These are phyloP conservation scores for Apostasia shenzhenica DNA, from an alignment of 106 monocot genomes.

Conservation along the genomic window DNA sequence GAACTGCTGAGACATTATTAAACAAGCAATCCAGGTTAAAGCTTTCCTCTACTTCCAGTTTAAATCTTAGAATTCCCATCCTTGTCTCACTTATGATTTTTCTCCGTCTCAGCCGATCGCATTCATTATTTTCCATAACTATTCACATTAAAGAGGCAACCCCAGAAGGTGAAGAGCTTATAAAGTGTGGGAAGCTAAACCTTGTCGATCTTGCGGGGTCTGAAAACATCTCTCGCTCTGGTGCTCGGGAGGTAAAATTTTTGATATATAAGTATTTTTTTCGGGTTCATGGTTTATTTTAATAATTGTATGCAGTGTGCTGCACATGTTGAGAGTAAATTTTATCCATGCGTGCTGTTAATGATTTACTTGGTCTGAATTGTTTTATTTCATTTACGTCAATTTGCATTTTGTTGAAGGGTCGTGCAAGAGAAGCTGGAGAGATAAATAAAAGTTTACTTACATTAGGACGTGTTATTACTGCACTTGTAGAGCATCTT, in stretches of 20 bases:
- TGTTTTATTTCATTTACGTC: not conserved
- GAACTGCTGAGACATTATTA: constrained; percentile 92
- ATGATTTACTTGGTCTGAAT: not conserved
- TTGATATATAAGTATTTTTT: not conserved
- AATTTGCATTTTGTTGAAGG: constrained; percentile 22
- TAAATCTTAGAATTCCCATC: constrained; percentile 1
- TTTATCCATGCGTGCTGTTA: not conserved
- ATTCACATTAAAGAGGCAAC: constrained; percentile 99
- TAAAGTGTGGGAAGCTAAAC: constrained; percentile 97
- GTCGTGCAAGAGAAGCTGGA: constrained; percentile 98
- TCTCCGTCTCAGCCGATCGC: constrained; percentile 73
- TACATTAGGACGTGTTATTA: constrained; percentile 95
- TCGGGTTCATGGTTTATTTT: not conserved
- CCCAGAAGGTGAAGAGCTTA: constrained; percentile 98
- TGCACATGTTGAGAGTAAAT: not conserved
- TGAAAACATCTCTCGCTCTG: constrained; percentile 96
- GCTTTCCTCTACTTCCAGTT: not conserved
- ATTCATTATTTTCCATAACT: constrained; percentile 95
- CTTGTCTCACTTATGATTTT: constrained; percentile 3
- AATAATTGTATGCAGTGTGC: not conserved
- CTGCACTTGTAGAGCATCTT: constrained; percentile 96
- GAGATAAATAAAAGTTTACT: constrained; percentile 99
- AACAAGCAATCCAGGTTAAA: constrained; percentile 96
- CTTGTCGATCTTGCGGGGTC: constrained; percentile 97
- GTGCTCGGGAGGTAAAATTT: constrained; percentile 81